Evolutionary conservation across 2,329 filamentous ascomycete species (phyloP).

Genomic region (Diaporthe helianthi): DNA sequence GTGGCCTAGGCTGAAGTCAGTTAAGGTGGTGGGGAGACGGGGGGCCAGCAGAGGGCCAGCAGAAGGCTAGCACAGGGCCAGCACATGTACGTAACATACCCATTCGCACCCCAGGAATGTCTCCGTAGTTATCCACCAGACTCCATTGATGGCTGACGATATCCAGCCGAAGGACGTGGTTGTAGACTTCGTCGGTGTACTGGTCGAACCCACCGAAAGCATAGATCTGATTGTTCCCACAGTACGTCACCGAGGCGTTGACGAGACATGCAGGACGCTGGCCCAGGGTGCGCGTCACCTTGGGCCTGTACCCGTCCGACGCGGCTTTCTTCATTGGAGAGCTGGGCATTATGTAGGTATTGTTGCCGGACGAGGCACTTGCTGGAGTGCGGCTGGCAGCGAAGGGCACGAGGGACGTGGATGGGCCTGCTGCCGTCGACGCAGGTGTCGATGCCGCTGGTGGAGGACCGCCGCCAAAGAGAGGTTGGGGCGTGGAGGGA

Average conservation of each 20-base stretch:
- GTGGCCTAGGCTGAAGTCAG: slow-evolving; percentile 66
- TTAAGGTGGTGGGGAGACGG: not conserved
- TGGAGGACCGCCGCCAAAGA: slow-evolving; percentile 52
- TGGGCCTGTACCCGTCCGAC: slow-evolving; percentile 81
- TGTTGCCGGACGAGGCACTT: slow-evolving; percentile 66
- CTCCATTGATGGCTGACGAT: slow-evolving; percentile 90
- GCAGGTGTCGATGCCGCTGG: slow-evolving; percentile 1
- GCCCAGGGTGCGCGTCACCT: slow-evolving; percentile 78
- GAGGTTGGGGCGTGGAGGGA: slow-evolving; percentile 53
- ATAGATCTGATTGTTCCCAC: slow-evolving; percentile 96
- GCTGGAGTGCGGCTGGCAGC: slow-evolving; percentile 47
- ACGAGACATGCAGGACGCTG: slow-evolving; percentile 92
- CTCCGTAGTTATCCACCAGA: slow-evolving; percentile 96
- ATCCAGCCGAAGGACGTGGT: slow-evolving; percentile 91
- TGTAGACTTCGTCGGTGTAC: slow-evolving; percentile 98
- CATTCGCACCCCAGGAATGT: slow-evolving; percentile 97
- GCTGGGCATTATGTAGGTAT: slow-evolving; percentile 91
- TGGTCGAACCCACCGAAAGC: slow-evolving; percentile 98
- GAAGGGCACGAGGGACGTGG: slow-evolving; percentile 41
- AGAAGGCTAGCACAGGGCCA: too few relatives aligned
- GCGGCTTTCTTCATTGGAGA: slow-evolving; percentile 74
- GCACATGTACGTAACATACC: slow-evolving; percentile 67
- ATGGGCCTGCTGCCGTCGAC: slow-evolving; percentile 41
- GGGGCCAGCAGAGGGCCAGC: not conserved
- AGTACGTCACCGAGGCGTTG: slow-evolving; percentile 98